Percentiles rank a stretch among this genome's conserved stretches.
These are phyloP conservation scores for Penicillium subrubescens DNA, from an alignment of 495 filamentous ascomycete genomes.

Conservation along the genomic window DNA sequence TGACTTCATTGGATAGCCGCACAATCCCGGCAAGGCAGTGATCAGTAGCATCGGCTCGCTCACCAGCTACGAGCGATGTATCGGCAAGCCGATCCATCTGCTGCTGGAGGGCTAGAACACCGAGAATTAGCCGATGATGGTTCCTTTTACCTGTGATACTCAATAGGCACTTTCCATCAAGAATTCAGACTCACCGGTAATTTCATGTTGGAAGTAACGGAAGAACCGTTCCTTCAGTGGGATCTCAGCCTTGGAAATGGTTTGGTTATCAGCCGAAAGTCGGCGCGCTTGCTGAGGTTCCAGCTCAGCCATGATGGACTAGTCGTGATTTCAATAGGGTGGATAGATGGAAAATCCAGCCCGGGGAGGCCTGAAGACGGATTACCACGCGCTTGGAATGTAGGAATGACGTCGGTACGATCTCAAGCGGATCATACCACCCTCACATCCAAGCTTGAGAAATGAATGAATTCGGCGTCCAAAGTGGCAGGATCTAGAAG, in stretches of 20 bases:
- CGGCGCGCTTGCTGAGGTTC: slow-evolving; percentile 36
- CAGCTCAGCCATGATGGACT: slow-evolving; percentile 35
- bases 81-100: slow-evolving; percentile 59
- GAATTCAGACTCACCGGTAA: slow-evolving; percentile 54
- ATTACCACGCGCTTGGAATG: slow-evolving; percentile 17
- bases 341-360: neutral
- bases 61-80: slow-evolving; percentile 54
- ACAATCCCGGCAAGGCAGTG: slow-evolving; percentile 67
- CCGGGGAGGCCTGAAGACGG: neutral
- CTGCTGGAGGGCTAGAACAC: slow-evolving; percentile 57
- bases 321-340: neutral
- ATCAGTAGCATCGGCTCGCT: slow-evolving; percentile 66
- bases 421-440: slow-evolving; percentile 26
- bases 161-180: neutral
- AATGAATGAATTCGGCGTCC: neutral
- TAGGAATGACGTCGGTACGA: slow-evolving; percentile 33
- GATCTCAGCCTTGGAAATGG: slow-evolving; percentile 43
- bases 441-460: neutral
- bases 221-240: slow-evolving; percentile 74
- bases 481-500: neutral
- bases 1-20: slow-evolving; percentile 66
- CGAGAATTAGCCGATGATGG: neutral
- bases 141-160: neutral
- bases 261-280: slow-evolving; percentile 45
- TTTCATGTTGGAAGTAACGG: slow-evolving; percentile 73